A percentile compares a stretch with the other conserved stretches of the same genome.
Evolutionary conservation across 78 protist species (phyloP).

Genomic region (Dictyostelium intermedium): DNA sequence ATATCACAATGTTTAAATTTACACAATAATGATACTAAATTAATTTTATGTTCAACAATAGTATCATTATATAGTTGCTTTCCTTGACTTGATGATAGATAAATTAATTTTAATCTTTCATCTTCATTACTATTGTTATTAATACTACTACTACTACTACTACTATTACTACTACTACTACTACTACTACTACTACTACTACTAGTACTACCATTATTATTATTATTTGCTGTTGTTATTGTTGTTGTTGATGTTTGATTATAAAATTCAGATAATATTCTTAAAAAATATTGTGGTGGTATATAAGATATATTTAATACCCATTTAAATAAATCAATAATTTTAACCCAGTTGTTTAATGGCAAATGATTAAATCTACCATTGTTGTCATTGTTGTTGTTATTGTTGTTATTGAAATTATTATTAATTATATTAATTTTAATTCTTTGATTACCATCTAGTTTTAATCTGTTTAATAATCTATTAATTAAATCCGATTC

Average conservation of each 20-base stretch:
- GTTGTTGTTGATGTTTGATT: neutral
- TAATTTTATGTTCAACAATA: conserved; percentile 16
- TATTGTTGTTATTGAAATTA: neutral
- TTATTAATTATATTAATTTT: neutral
- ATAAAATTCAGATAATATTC: conserved; percentile 11
- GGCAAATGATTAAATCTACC: conserved; percentile 10
- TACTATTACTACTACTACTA: no score
- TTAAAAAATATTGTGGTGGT: conserved; percentile 56
- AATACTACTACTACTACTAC: neutral
- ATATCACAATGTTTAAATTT: conserved; percentile 33
- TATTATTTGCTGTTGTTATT: no score
- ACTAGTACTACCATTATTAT: no score
- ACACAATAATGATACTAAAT: neutral
- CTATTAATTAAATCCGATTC: neutral
- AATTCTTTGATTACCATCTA: conserved; percentile 6
- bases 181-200: no score
- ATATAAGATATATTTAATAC: conserved; percentile 10
- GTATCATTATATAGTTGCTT: conserved; percentile 29
- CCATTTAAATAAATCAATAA: conserved; percentile 54
- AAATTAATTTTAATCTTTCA: conserved; percentile 25
- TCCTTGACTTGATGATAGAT: conserved; percentile 23
- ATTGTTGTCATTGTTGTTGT: neutral
- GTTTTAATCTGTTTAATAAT: conserved; percentile 9
- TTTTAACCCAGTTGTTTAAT: neutral
- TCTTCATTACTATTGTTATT: neutral